Evolutionary conservation across 2,329 filamentous ascomycete genomes (phyloP).

Genomic region (Hortaea werneckii): DNA sequence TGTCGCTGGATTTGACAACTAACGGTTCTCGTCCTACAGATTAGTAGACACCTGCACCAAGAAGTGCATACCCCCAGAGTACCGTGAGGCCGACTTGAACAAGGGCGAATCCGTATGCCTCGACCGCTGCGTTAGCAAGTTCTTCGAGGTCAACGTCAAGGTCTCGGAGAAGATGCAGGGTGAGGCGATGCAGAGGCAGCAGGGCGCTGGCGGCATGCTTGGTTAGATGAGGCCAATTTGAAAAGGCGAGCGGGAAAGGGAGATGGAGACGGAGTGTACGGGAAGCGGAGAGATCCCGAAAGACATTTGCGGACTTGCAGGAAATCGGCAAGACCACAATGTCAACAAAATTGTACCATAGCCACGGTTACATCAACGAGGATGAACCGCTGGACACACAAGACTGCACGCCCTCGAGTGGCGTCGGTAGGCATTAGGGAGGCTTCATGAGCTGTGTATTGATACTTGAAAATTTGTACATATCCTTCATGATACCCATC

Average conservation of each 20-base stretch:
- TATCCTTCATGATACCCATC: constrained; percentile 6
- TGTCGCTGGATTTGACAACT: too few species aligned
- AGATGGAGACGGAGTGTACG: not conserved
- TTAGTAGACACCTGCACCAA: constrained; percentile 80
- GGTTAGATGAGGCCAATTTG: constrained; percentile 13
- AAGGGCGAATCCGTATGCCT: constrained; percentile 98
- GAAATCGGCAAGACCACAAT: too few species aligned
- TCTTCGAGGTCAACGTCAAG: constrained; percentile 98
- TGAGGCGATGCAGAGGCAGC: constrained; percentile 61
- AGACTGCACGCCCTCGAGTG: too few species aligned
- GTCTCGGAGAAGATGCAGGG: constrained; percentile 93
- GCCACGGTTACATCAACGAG: too few species aligned
- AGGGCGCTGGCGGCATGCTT: constrained; percentile 41
- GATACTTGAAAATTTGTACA: not conserved
- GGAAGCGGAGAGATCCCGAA: not conserved
- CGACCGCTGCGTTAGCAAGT: constrained; percentile 94
- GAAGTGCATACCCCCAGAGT: constrained; percentile 87
- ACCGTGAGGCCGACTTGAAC: constrained; percentile 94
- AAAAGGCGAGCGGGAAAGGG: not conserved
- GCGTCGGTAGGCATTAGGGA: too few species aligned
- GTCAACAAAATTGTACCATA: too few species aligned
- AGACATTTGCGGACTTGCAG: too few species aligned
- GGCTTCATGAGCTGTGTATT: not conserved
- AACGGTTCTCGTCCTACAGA: constrained; percentile 9
- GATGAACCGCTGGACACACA: too few species aligned